A percentile compares a stretch with the other conserved stretches of the same genome.
Conservation (phyloP, 2,329 filamentous ascomycete species). For the Alternaria postmessia region DNA sequence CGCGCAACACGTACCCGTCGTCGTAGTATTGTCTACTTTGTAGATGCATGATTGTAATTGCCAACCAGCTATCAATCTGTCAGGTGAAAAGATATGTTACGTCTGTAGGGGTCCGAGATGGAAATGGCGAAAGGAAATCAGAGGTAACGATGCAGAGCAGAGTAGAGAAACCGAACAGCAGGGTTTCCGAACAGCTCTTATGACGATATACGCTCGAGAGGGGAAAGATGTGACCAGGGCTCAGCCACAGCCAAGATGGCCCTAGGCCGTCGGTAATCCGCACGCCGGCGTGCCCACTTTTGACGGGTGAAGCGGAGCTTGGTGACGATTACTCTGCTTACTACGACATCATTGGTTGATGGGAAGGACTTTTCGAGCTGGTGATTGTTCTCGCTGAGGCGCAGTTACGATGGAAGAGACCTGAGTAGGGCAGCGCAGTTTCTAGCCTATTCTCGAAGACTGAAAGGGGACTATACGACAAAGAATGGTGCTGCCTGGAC, state of each 20-base stretch:
- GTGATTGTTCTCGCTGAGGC: slow-evolving; percentile 8
- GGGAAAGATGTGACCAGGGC: slow-evolving; percentile 16
- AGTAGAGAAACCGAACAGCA: background rate
- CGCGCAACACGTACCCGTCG: slow-evolving; percentile 29
- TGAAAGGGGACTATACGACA: background rate
- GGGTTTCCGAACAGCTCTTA: slow-evolving; percentile 5
- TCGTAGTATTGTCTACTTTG: slow-evolving; percentile 29
- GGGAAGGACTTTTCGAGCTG: slow-evolving; percentile 1
- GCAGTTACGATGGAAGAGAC: slow-evolving; percentile 2
- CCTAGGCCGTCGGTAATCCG: background rate
- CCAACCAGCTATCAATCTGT: background rate
- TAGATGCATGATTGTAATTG: slow-evolving; percentile 23
- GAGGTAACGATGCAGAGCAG: slow-evolving; percentile 10
- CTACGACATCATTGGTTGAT: background rate
- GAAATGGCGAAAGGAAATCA: slow-evolving; percentile 10
- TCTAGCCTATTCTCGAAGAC: slow-evolving; percentile 1
- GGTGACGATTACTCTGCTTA: slow-evolving; percentile 1
- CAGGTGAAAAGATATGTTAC: slow-evolving; percentile 6
- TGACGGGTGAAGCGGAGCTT: slow-evolving; percentile 11
- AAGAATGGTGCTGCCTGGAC: background rate
- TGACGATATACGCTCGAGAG: slow-evolving; percentile 19
- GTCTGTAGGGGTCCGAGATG: background rate
- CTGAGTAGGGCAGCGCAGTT: background rate
- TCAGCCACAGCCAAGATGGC: slow-evolving; percentile 24
- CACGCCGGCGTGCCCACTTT: background rate